Conservation (phyloP, 2,329 filamentous ascomycete genomes). For the Fusarium pilosicola region DNA sequence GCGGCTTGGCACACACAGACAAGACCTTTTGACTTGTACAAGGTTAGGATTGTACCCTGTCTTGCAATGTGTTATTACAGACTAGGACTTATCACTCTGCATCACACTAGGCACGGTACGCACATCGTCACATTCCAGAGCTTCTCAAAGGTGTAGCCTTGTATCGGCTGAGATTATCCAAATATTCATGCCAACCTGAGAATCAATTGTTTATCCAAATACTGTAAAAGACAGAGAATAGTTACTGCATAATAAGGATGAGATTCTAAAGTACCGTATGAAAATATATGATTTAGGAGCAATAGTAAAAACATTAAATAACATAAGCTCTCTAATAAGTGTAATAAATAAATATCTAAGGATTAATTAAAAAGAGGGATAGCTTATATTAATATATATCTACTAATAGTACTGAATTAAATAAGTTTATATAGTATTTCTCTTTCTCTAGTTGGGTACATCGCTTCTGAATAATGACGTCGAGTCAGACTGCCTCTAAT, state of each 20-base stretch:
- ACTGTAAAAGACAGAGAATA: neutral
- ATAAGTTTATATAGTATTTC: neutral
- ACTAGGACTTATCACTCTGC: fast-evolving
- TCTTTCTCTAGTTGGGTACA: fast-evolving
- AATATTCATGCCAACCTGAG: neutral
- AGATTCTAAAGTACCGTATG: fast-evolving
- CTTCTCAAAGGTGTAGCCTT: neutral
- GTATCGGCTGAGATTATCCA: too few relatives aligned
- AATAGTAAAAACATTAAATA: fast-evolving
- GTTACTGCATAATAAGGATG: neutral
- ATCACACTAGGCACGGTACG: neutral
- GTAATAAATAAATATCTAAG: too few relatives aligned
- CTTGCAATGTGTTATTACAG: neutral
- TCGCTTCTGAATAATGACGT: neutral
- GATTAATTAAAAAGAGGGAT: fast-evolving
- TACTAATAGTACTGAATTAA: fast-evolving
- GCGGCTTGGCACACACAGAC: fast-evolving
- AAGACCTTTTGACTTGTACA: too few relatives aligned
- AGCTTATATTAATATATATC: too few relatives aligned
- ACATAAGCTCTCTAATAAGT: too few relatives aligned
- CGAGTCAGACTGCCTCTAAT: neutral
- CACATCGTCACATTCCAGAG: neutral
- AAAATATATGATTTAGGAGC: too few relatives aligned
- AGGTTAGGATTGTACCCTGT: fast-evolving
- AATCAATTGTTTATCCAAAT: neutral